Conservation (phyloP, 257 asterid species). For the Solanum bulbocastanum region DNA sequence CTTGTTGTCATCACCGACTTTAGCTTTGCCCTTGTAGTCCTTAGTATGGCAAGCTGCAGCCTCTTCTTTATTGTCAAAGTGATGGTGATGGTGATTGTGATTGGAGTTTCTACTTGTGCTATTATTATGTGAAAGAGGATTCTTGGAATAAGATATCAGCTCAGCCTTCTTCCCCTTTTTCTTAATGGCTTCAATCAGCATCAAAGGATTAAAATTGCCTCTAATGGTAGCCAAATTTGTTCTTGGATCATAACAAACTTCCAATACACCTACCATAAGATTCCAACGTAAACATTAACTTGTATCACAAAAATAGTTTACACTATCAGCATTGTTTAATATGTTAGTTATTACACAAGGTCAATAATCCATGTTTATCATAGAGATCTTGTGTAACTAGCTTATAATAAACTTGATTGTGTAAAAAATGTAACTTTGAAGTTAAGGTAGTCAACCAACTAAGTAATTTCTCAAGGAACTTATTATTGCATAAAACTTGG, state of each 20-base stretch:
- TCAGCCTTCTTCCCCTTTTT: neutral
- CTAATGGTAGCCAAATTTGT: neutral
- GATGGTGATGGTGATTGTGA: neutral
- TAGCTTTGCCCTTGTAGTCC: neutral
- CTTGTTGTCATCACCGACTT: neutral
- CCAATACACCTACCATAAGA: neutral
- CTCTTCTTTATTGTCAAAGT: neutral
- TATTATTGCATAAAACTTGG: neutral
- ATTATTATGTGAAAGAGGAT: neutral
- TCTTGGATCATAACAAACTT: neutral
- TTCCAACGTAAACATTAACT: neutral
- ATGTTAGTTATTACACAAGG: neutral
- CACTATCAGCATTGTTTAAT: neutral
- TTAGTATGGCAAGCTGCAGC: neutral
- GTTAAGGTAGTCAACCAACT: neutral
- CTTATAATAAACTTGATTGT: neutral
- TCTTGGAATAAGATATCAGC: conserved; percentile 2
- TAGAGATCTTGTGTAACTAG: neutral
- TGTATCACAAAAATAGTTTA: neutral
- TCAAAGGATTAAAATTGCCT: conserved; percentile 1
- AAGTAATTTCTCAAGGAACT: too few species aligned
- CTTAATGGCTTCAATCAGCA: neutral
- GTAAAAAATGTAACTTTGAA: neutral
- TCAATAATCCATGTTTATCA: neutral
- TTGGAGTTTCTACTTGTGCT: neutral